Evolutionary conservation across 495 filamentous ascomycete genomes (phyloP), one percentile per base, ranked within the genome.

Genomic region (Penicillium ochrochloron): DNA sequence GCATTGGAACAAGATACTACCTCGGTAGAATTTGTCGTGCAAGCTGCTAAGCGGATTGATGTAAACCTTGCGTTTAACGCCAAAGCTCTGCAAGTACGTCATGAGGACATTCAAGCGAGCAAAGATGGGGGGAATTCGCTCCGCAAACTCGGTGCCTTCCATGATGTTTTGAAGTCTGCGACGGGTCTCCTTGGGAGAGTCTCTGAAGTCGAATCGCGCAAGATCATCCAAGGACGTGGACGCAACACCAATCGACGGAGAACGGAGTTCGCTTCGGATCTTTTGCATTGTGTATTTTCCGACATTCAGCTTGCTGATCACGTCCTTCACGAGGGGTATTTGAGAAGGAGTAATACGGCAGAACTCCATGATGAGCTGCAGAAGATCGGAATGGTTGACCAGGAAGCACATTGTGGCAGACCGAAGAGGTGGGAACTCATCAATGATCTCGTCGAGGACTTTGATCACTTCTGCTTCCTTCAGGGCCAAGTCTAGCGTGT

Each of bases 391-490:
- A 73, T 99, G 95, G 58, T 96, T 96, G 52, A 99, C 78, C 67
- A 97, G 88, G 73, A 97, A 97, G 73, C 93, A 97, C 84, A 97
- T 93, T 25, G 85, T 86, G 25, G 81, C 82, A 11, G 86, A 83
- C 5, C 85, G 80, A 34, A 93, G 80, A 46, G 86, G 88, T 8
- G 93, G 94, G 66, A 97, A 94, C 8, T 89, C 86, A 42, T 90
- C 84, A 25, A 96, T 84, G 50, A 97, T 89, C 69, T 99, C 95
- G 71, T 98, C 94, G 50, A 97, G 71, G 8, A 97, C 93, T 73
- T 97, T 98, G 60, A 99, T 88, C 5, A 92, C 90, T 72, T 99
- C 95, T 1, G 95, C 95, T 75, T 99, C 95, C 70, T 95, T 94
- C 57, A 97, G 73, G 0, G 93, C 87, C n/a, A 96, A 80, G 70